Evolutionary conservation across 2,329 filamentous ascomycete genomes (phyloP).

Genomic region (Verticillium isaacii): DNA sequence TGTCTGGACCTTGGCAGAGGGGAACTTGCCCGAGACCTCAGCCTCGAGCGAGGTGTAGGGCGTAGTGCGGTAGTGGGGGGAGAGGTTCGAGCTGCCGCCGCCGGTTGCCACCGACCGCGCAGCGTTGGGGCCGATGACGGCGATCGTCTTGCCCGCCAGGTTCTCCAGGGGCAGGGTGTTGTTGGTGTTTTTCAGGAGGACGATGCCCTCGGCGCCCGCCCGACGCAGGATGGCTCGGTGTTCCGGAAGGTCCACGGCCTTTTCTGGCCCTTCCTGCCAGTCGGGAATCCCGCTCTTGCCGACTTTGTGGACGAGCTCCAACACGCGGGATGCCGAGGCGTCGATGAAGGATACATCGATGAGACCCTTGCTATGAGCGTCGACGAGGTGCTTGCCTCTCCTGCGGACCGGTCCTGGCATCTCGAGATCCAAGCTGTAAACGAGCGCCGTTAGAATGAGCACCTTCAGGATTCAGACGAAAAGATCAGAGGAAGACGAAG

Average conservation of each 20-base stretch:
- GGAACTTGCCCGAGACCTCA: neutral
- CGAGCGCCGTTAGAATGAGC: conserved; percentile 15
- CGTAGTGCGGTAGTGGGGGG: conserved; percentile 6
- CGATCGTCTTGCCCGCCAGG: conserved; percentile 19
- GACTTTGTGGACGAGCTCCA: conserved; percentile 21
- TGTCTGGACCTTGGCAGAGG: neutral
- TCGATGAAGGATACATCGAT: conserved; percentile 1
- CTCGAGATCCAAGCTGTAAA: conserved; percentile 25
- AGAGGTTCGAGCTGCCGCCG: conserved; percentile 23
- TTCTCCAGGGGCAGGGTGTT: conserved; percentile 45
- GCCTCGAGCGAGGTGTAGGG: conserved; percentile 4
- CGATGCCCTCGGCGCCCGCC: conserved; percentile 29
- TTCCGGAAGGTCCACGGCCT: neutral
- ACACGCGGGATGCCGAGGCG: conserved; percentile 12
- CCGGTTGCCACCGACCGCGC: conserved; percentile 27
- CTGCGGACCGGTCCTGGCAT: conserved; percentile 24
- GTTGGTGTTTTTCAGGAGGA: conserved; percentile 60
- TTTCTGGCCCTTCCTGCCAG: neutral
- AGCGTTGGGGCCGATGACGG: conserved; percentile 52
- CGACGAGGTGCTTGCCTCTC: neutral
- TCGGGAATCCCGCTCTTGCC: conserved; percentile 5
- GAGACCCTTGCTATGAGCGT: neutral
- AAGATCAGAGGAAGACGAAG: too few species aligned
- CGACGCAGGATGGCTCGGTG: neutral
- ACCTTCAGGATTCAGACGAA: too few species aligned